These are phyloP conservation scores for Galeopsis tetrahit DNA, from an alignment of 257 asterid species.

Conservation along the genomic window DNA sequence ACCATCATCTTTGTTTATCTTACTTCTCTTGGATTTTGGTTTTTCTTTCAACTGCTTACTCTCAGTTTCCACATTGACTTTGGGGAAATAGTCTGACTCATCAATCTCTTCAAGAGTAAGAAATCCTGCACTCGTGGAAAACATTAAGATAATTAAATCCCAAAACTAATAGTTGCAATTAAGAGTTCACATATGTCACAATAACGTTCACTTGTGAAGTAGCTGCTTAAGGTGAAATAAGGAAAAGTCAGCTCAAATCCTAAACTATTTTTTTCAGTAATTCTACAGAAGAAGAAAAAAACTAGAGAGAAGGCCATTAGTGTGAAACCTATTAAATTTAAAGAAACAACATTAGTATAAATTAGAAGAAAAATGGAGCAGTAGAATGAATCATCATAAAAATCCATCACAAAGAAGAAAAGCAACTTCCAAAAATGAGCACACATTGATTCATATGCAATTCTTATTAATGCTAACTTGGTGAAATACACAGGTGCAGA, in stretches of 20 bases:
- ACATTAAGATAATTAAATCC: slow-evolving; percentile 20
- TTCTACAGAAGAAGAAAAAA: neutral
- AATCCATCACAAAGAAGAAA: neutral
- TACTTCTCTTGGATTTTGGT: slow-evolving; percentile 47
- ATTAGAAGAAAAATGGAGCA: slow-evolving; percentile 1
- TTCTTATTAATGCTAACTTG: neutral
- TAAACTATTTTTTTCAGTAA: neutral
- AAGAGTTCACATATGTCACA: neutral
- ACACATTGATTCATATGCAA: neutral
- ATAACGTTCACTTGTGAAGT: neutral
- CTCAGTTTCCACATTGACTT: slow-evolving; percentile 33
- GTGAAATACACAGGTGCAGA: neutral
- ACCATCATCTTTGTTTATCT: slow-evolving; percentile 38
- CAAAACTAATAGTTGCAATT: neutral
- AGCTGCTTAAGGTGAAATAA: slow-evolving; percentile 16
- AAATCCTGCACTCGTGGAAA: slow-evolving; percentile 62
- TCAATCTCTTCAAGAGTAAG: slow-evolving; percentile 90
- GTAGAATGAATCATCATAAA: neutral
- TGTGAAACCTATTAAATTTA: neutral
- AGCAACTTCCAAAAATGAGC: neutral
- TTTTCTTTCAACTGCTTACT: slow-evolving; percentile 40
- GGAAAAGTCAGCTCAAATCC: neutral
- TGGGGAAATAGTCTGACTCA: slow-evolving; percentile 66
- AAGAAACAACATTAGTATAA: slow-evolving; percentile 20
- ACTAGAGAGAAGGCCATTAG: neutral